Conservation (phyloP, 352 stramenopile genomes). For the Phytophthora colocasiae region DNA sequence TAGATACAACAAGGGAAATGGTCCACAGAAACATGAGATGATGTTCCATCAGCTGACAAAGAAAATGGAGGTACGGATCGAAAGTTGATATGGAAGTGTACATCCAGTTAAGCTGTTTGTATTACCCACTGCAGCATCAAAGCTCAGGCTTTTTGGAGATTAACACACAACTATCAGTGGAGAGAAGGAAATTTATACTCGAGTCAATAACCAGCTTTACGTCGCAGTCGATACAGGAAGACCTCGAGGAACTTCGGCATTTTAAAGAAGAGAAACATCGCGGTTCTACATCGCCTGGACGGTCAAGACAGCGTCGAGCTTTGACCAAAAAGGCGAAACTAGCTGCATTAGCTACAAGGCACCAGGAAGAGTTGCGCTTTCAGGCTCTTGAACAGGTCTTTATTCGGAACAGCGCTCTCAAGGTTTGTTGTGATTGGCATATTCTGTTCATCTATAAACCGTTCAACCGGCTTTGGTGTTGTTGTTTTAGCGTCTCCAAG, state of each 20-base stretch:
- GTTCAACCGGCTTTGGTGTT: too few species aligned
- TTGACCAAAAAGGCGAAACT: slow-evolving; percentile 58
- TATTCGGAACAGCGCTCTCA: slow-evolving; percentile 45
- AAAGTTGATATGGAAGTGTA: neutral
- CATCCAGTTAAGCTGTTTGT: neutral
- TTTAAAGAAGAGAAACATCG: slow-evolving; percentile 17
- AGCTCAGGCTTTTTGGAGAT: slow-evolving; percentile 75
- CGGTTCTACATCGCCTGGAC: slow-evolving; percentile 3
- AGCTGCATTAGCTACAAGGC: slow-evolving; percentile 51
- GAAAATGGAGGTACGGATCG: slow-evolving; percentile 70
- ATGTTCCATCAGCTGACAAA: slow-evolving; percentile 82
- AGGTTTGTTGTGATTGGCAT: slow-evolving; percentile 29
- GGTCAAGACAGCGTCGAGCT: slow-evolving; percentile 33
- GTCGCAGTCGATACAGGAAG: slow-evolving; percentile 60
- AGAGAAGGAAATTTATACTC: slow-evolving; percentile 74
- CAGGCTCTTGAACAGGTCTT: slow-evolving; percentile 69
- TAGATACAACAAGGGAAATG: slow-evolving; percentile 44
- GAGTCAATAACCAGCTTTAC: slow-evolving; percentile 70
- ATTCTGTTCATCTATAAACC: too few species aligned
- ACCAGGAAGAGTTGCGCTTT: slow-evolving; percentile 67
- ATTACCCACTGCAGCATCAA: slow-evolving; percentile 52
- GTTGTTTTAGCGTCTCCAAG: slow-evolving; percentile 22
- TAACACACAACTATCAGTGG: slow-evolving; percentile 83
- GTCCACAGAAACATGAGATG: slow-evolving; percentile 61
- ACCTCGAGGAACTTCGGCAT: slow-evolving; percentile 56